These are phyloP conservation scores for Guadua angustifolia DNA, from an alignment of 176 grass and related monocot genomes.

Conservation along the genomic window DNA sequence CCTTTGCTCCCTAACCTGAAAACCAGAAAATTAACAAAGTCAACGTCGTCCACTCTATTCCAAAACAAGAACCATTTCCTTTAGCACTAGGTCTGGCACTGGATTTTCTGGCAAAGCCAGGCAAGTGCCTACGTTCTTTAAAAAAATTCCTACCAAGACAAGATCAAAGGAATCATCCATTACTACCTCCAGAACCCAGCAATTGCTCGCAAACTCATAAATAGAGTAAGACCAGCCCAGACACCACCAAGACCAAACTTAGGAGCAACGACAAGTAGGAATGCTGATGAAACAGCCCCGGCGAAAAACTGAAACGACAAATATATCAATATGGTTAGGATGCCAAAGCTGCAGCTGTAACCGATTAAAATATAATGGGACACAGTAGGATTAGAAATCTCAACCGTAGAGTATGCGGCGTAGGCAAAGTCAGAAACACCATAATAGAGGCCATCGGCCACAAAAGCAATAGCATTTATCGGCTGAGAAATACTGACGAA, in stretches of 20 bases:
- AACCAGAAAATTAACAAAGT: conserved; percentile 4
- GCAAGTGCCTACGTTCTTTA: neutral
- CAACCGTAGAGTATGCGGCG: conserved; percentile 85
- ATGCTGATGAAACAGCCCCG: conserved; percentile 60
- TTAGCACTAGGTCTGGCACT: neutral
- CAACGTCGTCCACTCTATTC: neutral
- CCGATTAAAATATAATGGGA: neutral
- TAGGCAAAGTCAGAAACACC: conserved; percentile 88
- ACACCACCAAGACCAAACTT: conserved; percentile 76
- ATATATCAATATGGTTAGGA: neutral
- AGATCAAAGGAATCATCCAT: neutral
- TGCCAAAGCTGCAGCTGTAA: conserved; percentile 11
- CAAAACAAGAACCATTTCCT: neutral
- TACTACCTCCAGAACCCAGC: conserved; percentile 78
- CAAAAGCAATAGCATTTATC: conserved; percentile 87
- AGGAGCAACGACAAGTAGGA: conserved; percentile 61
- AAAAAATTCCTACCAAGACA: neutral
- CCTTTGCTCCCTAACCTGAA: conserved; percentile 69
- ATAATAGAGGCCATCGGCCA: conserved; percentile 82
- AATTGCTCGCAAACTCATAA: conserved; percentile 80
- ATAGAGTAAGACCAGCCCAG: conserved; percentile 77
- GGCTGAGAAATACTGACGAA: conserved; percentile 91
- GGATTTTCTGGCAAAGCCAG: neutral
- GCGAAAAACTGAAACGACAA: conserved; percentile 57
- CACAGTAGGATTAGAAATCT: conserved; percentile 18